phyloP scores from a whole-genome alignment of 176 grass and related monocot species.

The Calamus simplicifolius region DNA sequence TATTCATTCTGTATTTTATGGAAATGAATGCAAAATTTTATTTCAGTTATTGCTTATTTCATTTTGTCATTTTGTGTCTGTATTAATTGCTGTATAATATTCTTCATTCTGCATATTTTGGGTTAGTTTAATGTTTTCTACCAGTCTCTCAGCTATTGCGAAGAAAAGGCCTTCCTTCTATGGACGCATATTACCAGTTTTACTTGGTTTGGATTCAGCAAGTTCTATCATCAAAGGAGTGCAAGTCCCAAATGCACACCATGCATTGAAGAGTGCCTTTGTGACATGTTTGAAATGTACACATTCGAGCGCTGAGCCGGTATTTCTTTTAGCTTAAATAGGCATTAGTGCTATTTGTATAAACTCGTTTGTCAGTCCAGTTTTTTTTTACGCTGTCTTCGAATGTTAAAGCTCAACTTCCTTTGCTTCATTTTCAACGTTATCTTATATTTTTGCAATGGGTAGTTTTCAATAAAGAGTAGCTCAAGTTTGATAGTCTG shows the following conservation, averaged over 20 bases:
- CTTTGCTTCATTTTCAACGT: too few species aligned
- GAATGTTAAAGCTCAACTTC: too few species aligned
- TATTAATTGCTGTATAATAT: constrained; percentile 8
- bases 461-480: too few species aligned
- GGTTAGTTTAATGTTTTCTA: constrained; percentile 23
- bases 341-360: constrained; percentile 4
- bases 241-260: constrained; percentile 59
- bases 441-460: too few species aligned
- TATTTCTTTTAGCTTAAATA: constrained; percentile 33
- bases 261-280: constrained; percentile 84
- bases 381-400: too few species aligned
- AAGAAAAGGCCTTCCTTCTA: constrained; percentile 92
- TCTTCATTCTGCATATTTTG: neutral
- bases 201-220: constrained; percentile 83
- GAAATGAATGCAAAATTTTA: too few species aligned
- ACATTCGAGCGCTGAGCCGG: constrained; percentile 97
- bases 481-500: too few species aligned
- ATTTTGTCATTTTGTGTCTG: neutral
- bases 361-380: too few species aligned
- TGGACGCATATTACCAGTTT: constrained; percentile 82
- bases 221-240: constrained; percentile 59
- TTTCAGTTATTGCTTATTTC: too few species aligned
- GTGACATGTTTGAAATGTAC: constrained; percentile 81
- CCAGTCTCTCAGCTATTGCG: constrained; percentile 88
- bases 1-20: too few species aligned